phyloP scores from a whole-genome alignment of 1,139 yeast genomes.

The Nematodospora anomalae region DNA sequence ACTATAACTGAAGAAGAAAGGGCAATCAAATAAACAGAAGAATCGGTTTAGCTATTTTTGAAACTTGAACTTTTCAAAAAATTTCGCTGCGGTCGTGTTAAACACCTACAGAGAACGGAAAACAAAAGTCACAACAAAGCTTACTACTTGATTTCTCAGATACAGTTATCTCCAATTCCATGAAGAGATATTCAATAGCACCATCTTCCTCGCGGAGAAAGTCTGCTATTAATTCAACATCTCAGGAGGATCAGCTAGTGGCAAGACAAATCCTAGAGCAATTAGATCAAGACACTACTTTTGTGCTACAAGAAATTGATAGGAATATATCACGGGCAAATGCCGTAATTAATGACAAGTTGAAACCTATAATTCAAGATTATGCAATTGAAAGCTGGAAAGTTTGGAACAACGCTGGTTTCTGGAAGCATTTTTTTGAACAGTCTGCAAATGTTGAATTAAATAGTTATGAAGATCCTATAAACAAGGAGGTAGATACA shows the following conservation, averaged over 20 bases:
- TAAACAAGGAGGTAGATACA: constrained; percentile 13
- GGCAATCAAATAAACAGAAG: no score
- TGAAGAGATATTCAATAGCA: constrained; percentile 44
- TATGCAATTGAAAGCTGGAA: constrained; percentile 56
- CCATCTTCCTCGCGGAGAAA: constrained; percentile 41
- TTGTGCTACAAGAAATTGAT: constrained; percentile 78
- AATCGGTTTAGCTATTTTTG: no score
- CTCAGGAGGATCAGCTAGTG: constrained; percentile 23
- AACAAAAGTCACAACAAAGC: constrained; percentile 3
- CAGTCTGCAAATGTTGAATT: constrained; percentile 71
- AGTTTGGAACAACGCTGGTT: constrained; percentile 62
- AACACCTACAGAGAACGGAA: constrained; percentile 5
- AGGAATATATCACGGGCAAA: constrained; percentile 65
- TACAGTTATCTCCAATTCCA: constrained; percentile 13
- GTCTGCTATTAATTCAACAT: constrained; percentile 23
- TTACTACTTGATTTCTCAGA: no score
- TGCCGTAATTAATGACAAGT: constrained; percentile 57
- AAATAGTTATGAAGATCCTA: constrained; percentile 56
- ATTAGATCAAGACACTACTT: constrained; percentile 79
- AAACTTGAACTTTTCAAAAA: background rate
- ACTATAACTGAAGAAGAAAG: background rate
- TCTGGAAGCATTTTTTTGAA: constrained; percentile 77
- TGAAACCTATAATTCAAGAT: constrained; percentile 60
- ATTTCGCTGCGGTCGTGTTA: constrained; percentile 2
- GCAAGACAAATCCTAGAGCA: constrained; percentile 62